Conservation (phyloP, 1,139 yeast genomes). For the Debaryomyces sp. region DNA sequence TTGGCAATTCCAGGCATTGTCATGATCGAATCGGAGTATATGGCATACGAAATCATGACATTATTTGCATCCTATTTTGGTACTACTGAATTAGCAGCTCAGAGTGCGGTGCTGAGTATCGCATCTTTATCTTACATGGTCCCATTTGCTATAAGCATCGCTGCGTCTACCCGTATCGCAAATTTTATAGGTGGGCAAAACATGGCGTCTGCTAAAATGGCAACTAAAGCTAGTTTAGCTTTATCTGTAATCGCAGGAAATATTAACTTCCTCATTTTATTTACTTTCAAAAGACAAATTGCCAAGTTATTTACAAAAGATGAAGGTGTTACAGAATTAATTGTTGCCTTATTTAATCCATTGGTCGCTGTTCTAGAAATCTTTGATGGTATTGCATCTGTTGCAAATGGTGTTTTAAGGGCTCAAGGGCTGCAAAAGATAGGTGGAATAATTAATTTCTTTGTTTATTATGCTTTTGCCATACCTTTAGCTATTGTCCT, state of each 20-base stretch:
- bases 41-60: conserved; percentile 74
- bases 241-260: conserved; percentile 62
- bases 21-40: conserved; percentile 74
- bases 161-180: conserved; percentile 85
- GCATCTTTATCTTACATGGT: conserved; percentile 82
- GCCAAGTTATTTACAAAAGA: conserved; percentile 75
- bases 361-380: conserved; percentile 72
- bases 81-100: conserved; percentile 82
- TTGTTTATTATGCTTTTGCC: conserved; percentile 67
- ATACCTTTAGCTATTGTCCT: conserved; percentile 68
- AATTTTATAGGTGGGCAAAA: conserved; percentile 84
- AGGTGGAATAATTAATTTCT: conserved; percentile 78
- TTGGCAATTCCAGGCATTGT: conserved; percentile 74
- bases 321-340: conserved; percentile 56
- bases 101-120: conserved; percentile 80
- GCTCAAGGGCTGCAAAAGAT: conserved; percentile 87
- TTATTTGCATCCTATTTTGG: conserved; percentile 80
- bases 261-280: conserved; percentile 55
- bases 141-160: conserved; percentile 88
- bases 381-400: conserved; percentile 81
- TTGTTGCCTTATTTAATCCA: conserved; percentile 58
- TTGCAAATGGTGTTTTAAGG: conserved; percentile 80
- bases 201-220: conserved; percentile 58
- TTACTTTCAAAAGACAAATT: conserved; percentile 54
- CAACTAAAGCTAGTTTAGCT: conserved; percentile 64